phyloP scores from a whole-genome alignment of 768 basidiomycete genomes.

The Sarcodon sp. region DNA sequence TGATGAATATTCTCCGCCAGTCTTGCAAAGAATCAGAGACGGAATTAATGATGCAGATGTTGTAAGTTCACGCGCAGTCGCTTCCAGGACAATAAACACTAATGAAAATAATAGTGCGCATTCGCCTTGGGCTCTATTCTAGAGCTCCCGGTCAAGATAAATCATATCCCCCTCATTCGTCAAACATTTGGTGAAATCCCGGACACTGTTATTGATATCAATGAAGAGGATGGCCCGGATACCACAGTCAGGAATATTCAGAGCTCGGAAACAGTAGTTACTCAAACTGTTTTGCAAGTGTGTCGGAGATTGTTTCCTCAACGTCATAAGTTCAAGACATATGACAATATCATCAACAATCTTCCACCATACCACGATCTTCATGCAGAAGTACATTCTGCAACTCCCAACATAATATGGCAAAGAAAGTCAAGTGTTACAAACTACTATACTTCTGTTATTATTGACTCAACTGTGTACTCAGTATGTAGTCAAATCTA shows the following conservation, averaged over 20 bases:
- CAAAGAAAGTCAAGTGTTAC: conserved; percentile 9
- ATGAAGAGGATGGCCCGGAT: too few relatives aligned
- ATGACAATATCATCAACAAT: conserved; percentile 18
- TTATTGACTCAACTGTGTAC: conserved; percentile 47
- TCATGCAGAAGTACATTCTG: conserved; percentile 8
- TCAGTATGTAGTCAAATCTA: conserved; percentile 20
- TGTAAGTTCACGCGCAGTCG: neutral
- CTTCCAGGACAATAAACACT: neutral
- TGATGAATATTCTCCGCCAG: neutral
- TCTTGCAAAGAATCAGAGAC: neutral
- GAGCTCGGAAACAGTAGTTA: neutral
- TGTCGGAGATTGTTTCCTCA: conserved; percentile 17
- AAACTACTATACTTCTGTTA: conserved; percentile 29
- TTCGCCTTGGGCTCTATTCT: neutral
- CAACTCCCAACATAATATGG: conserved; percentile 24
- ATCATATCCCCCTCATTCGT: neutral
- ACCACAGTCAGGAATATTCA: neutral
- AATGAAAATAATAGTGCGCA: neutral
- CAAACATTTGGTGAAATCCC: neutral
- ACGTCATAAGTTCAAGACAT: conserved; percentile 18
- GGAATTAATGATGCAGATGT: neutral
- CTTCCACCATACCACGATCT: conserved; percentile 23
- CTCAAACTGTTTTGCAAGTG: neutral
- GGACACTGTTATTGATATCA: neutral
- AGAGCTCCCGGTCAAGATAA: neutral